These are phyloP conservation scores for Fistulinella cinereoalba DNA, from an alignment of 1,284 basidiomycete species.

Conservation along the genomic window DNA sequence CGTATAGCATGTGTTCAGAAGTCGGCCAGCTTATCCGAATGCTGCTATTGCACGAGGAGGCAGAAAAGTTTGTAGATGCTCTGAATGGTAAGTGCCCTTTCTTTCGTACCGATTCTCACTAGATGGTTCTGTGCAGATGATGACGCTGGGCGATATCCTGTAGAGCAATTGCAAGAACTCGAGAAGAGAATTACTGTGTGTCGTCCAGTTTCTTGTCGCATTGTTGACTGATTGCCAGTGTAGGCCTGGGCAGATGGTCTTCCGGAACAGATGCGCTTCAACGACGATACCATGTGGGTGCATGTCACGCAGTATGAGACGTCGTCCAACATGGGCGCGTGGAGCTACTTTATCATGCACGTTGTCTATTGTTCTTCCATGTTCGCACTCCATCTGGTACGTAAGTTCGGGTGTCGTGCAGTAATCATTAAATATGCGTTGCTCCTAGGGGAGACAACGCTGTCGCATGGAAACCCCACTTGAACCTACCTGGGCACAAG, in stretches of 20 bases:
- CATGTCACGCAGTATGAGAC: slow-evolving; percentile 76
- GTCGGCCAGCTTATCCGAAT: slow-evolving; percentile 70
- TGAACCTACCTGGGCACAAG: slow-evolving; percentile 49
- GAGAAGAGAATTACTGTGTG: slow-evolving; percentile 27
- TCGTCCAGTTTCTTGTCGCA: slow-evolving; percentile 1
- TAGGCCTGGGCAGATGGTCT: slow-evolving; percentile 65
- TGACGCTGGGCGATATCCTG: slow-evolving; percentile 22
- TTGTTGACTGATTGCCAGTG: slow-evolving; percentile 5
- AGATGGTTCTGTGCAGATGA: slow-evolving; percentile 15
- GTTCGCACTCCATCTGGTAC: slow-evolving; percentile 61
- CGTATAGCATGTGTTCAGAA: slow-evolving; percentile 47
- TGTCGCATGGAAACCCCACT: slow-evolving; percentile 27
- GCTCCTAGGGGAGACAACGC: slow-evolving; percentile 30
- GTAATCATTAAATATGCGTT: not conserved
- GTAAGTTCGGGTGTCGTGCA: slow-evolving; percentile 22
- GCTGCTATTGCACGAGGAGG: slow-evolving; percentile 56
- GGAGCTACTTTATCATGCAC: slow-evolving; percentile 75
- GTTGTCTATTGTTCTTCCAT: slow-evolving; percentile 62
- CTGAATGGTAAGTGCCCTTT: slow-evolving; percentile 21
- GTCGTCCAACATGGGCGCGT: slow-evolving; percentile 68
- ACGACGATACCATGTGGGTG: slow-evolving; percentile 60
- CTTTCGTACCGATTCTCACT: slow-evolving; percentile 3
- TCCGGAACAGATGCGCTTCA: slow-evolving; percentile 65
- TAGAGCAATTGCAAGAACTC: slow-evolving; percentile 24
- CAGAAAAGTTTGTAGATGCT: slow-evolving; percentile 49